Percentiles rank a stretch among this genome's conserved stretches.
Conservation (phyloP, 805 yeast species). For the Teunomyces cretensis region DNA sequence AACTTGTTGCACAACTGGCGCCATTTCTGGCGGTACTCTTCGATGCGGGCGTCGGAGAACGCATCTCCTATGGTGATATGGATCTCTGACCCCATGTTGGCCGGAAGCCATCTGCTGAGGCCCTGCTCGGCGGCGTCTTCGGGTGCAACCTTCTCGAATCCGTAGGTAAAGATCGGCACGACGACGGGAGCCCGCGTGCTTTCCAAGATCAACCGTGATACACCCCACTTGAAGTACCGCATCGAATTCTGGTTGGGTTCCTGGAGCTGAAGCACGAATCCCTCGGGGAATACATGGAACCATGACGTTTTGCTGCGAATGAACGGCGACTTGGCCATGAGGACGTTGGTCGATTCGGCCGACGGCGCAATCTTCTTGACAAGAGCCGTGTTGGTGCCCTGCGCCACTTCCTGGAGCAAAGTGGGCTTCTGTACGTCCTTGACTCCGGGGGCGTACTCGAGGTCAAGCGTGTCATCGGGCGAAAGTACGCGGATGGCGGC, state of each 20-base stretch:
- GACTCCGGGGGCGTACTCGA: conserved; percentile 38
- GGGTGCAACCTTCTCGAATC: conserved; percentile 85
- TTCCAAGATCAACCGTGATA: conserved; percentile 79
- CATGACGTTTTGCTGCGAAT: conserved; percentile 70
- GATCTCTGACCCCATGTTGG: conserved; percentile 65
- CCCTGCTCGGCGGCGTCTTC: conserved; percentile 58
- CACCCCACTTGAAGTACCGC: conserved; percentile 96
- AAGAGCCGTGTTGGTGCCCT: conserved; percentile 11
- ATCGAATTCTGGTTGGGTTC: conserved; percentile 82
- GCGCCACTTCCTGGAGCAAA: conserved; percentile 40
- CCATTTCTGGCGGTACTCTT: conserved; percentile 70
- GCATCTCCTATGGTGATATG: conserved; percentile 72
- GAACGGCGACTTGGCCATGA: conserved; percentile 47
- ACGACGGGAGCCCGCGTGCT: conserved; percentile 80
- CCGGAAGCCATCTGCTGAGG: conserved; percentile 59
- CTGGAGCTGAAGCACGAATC: conserved; percentile 81
- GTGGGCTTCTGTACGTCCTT: conserved; percentile 28
- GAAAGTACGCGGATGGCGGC: conserved; percentile 78
- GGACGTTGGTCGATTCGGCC: conserved; percentile 27
- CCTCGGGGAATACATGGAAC: conserved; percentile 96
- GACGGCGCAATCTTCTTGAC: conserved; percentile 25
- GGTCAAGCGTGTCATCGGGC: conserved; percentile 68
- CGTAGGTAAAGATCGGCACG: conserved; percentile 81
- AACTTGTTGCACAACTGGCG: conserved; percentile 53
- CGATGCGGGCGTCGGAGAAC: conserved; percentile 59